phyloP scores from a whole-genome alignment of 352 stramenopile genomes.

The Globisporangium sylvaticum region DNA sequence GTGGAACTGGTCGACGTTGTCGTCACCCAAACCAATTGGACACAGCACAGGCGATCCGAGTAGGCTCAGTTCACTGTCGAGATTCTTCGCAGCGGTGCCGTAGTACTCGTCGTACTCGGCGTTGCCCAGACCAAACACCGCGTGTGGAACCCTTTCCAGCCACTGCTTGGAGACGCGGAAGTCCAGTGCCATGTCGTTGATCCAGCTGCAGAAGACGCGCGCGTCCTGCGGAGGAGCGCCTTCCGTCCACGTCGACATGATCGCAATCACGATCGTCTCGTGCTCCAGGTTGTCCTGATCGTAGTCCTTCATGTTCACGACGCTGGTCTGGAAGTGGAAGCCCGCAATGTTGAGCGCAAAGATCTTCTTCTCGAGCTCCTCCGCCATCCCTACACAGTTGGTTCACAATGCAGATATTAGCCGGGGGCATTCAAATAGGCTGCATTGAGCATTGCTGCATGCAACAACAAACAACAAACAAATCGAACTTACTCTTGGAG shows the following conservation, averaged over 20 bases:
- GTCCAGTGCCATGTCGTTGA: slow-evolving; percentile 86
- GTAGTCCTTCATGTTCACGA: slow-evolving; percentile 88
- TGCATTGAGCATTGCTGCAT: neutral
- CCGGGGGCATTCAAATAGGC: neutral
- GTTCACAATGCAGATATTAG: neutral
- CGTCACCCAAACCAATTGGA: slow-evolving; percentile 64
- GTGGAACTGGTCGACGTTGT: slow-evolving; percentile 79
- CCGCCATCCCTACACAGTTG: slow-evolving; percentile 43
- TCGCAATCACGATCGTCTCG: slow-evolving; percentile 74
- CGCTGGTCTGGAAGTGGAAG: slow-evolving; percentile 79
- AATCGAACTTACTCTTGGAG: slow-evolving; percentile 44
- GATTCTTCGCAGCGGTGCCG: slow-evolving; percentile 70
- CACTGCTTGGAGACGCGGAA: slow-evolving; percentile 86
- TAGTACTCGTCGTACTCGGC: slow-evolving; percentile 88
- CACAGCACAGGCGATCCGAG: slow-evolving; percentile 67
- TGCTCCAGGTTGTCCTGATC: slow-evolving; percentile 89
- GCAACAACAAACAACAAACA: neutral
- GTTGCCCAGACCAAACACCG: slow-evolving; percentile 85
- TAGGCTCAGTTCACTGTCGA: slow-evolving; percentile 54
- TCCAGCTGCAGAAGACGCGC: slow-evolving; percentile 79
- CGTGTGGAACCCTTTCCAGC: slow-evolving; percentile 67
- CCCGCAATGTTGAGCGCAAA: slow-evolving; percentile 78
- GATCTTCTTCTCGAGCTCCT: slow-evolving; percentile 68
- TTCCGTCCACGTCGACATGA: slow-evolving; percentile 86
- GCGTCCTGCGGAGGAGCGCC: slow-evolving; percentile 73